Base-by-base conservation (phyloP, 2,329 filamentous ascomycete genomes). In the Cordyceps javanica region DNA sequence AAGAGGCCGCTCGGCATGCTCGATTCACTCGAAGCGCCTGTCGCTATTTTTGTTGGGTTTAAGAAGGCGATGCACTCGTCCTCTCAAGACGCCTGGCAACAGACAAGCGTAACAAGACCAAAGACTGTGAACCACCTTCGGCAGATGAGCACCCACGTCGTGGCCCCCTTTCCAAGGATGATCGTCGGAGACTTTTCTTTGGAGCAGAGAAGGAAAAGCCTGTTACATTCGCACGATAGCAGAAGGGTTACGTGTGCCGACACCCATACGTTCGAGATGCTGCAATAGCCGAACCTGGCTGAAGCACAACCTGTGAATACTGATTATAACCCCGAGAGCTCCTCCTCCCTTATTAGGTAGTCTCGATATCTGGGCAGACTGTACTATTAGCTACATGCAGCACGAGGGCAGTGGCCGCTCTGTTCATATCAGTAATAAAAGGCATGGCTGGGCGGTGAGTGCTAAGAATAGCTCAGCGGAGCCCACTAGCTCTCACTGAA, bases 401-500 rank as follows among this genome's bases (percentile, higher is more conserved):
- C 34, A 36, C 41, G 6, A 26, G 19, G 36, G n/a, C 34, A n/a
- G n/a, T n/a, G 38, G 50, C 28, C 50, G 19, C 44, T 19, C 19
- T 8, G 5, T 41, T 25, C 30, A 49, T 14, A 23, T 3, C 10
- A 41, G n/a, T 11, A 32, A 32, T 32, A 32, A 21, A 13, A 38
- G 32, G 19, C 32, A 28, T 38, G 46, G 49, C 25, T 34, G 8
- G 38, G 51, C 38, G 34, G 42, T 55, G 38, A 21, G n/a, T 55
- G 42, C 53, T 55, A 55, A 55, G 42, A 48, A 55, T 55, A 55
- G 53, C 41, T 26, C 25, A 23, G 53, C 53, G 50, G 50, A 30
- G 50, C 32, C 25, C 2, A 9, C 44, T 46, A 3, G 16, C 46
- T 34, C 45, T 50, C 34, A 51, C 34, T 51, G 11, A 38, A 36